phyloP scores from a whole-genome alignment of 768 basidiomycete genomes.

The Tylopilus felleus region DNA sequence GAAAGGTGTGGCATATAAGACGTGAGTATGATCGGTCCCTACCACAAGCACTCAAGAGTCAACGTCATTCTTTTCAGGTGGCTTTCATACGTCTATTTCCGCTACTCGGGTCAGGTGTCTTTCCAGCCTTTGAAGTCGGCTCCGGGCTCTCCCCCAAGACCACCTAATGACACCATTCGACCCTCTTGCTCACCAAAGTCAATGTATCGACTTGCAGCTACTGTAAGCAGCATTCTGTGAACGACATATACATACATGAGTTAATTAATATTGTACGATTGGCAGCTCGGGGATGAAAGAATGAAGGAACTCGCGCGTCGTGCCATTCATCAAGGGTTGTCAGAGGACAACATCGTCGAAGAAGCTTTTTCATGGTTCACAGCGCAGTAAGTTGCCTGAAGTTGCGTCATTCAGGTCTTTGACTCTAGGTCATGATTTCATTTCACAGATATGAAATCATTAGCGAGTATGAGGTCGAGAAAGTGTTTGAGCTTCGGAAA shows the following conservation, averaged over 20 bases:
- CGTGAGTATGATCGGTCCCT: slow-evolving; percentile 15
- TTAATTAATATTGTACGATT: background rate
- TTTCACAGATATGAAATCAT: slow-evolving; percentile 16
- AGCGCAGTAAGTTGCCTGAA: slow-evolving; percentile 23
- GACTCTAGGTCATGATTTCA: background rate
- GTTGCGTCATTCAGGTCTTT: background rate
- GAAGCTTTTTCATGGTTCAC: slow-evolving; percentile 33
- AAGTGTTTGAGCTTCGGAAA: slow-evolving; percentile 20
- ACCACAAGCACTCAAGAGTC: background rate
- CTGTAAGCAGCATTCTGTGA: slow-evolving; percentile 13
- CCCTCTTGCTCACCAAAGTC: slow-evolving; percentile 35
- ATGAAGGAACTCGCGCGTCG: slow-evolving; percentile 25
- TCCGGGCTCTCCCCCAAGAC: background rate
- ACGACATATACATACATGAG: background rate
- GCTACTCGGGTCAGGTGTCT: slow-evolving; percentile 29
- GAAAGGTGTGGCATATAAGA: slow-evolving; percentile 27
- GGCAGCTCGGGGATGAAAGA: slow-evolving; percentile 25
- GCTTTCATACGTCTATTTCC: slow-evolving; percentile 28
- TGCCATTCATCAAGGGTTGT: slow-evolving; percentile 23
- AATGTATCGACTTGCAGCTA: slow-evolving; percentile 35
- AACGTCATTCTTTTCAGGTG: slow-evolving; percentile 14
- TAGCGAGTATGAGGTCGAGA: slow-evolving; percentile 16
- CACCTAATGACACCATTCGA: background rate
- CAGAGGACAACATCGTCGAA: slow-evolving; percentile 25
- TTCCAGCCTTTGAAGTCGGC: slow-evolving; percentile 26